phyloP scores from a whole-genome alignment of 2,329 filamentous ascomycete species.

The Drechslerella dactyloides region DNA sequence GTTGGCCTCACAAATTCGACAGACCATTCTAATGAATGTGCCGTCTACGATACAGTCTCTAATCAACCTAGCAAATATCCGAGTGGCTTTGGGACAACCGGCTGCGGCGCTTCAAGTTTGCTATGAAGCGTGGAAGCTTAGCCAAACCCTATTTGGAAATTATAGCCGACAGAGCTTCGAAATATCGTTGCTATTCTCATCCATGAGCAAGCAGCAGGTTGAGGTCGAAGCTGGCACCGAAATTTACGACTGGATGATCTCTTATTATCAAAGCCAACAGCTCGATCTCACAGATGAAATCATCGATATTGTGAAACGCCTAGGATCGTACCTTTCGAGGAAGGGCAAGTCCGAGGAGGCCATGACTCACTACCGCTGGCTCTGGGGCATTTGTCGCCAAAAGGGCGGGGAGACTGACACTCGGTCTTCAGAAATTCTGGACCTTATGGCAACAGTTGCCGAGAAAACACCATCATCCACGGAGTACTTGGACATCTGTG shows the following conservation, averaged over 20 bases:
- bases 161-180: constrained; percentile 22
- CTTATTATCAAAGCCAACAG: constrained; percentile 11
- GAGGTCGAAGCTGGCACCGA: constrained; percentile 26
- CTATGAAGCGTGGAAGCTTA: constrained; percentile 34
- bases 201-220: constrained; percentile 18
- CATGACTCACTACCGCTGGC: constrained; percentile 36
- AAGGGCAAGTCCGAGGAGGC: constrained; percentile 27
- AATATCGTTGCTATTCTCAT: constrained; percentile 12
- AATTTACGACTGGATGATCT: constrained; percentile 37
- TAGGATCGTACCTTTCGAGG: constrained; percentile 11
- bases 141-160: constrained; percentile 25
- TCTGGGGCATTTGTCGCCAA: constrained; percentile 23
- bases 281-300: constrained; percentile 4
- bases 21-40: constrained; percentile 38
- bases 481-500: constrained; percentile 34
- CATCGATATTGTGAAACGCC: constrained; percentile 25
- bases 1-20: constrained; percentile 23
- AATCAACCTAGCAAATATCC: constrained; percentile 27
- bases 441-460: constrained; percentile 27
- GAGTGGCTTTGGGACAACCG: constrained; percentile 2
- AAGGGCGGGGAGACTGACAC: constrained; percentile 26
- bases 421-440: constrained; percentile 20
- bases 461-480: constrained; percentile 30
- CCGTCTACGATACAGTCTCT: constrained; percentile 35
- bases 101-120: constrained; percentile 21